These are phyloP conservation scores for Rhizopus arrhizus DNA, from an alignment of 371 early-diverging fungal genomes.

Conservation along the genomic window DNA sequence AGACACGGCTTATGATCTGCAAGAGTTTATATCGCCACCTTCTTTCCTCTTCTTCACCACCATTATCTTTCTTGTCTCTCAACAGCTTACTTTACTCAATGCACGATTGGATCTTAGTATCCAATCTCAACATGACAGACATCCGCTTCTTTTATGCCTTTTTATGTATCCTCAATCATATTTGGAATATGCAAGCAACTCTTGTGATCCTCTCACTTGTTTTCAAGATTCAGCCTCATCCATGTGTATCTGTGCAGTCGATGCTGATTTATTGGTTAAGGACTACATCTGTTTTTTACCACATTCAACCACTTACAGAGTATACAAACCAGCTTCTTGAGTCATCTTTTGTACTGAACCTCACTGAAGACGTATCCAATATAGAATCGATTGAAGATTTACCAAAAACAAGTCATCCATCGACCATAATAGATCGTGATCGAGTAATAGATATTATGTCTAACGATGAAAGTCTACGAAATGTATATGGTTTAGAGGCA, in stretches of 20 bases:
- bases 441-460: conserved; percentile 33
- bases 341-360: neutral
- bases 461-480: conserved; percentile 31
- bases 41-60: neutral
- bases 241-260: conserved; percentile 59
- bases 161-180: conserved; percentile 51
- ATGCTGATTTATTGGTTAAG: conserved; percentile 52
- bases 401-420: neutral
- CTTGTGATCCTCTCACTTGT: conserved; percentile 61
- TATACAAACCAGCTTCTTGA: conserved; percentile 17
- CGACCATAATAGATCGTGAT: conserved; percentile 31
- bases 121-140: conserved; percentile 55
- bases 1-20: conserved; percentile 17
- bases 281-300: conserved; percentile 38
- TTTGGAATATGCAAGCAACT: conserved; percentile 63
- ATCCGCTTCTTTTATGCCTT: conserved; percentile 55
- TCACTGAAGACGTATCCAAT: neutral
- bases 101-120: conserved; percentile 46
- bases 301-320: conserved; percentile 23
- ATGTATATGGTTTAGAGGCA: conserved; percentile 40
- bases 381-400: neutral
- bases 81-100: conserved; percentile 46
- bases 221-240: conserved; percentile 60
- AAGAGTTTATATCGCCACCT: conserved; percentile 13
- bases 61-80: conserved; percentile 32